Evolutionary conservation across 176 grass and related monocot genomes (phyloP), one percentile per base, ranked within the genome.

Genomic region (Luzula sylvatica): DNA sequence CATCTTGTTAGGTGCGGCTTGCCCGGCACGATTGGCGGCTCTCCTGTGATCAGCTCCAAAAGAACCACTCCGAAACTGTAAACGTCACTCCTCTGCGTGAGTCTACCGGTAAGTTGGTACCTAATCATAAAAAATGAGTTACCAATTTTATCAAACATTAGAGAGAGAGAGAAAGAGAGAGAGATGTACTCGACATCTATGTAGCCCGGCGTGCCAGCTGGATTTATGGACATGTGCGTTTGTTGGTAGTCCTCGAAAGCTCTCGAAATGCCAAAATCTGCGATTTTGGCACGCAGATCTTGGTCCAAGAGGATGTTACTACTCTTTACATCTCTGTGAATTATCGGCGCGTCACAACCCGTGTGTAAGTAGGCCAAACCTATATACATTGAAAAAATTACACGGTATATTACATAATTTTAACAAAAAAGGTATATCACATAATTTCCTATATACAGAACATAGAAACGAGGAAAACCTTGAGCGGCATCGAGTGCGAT

Each of bases 341-440:
- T 17, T 63, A 83, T 72, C 3, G 69, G 26, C 3, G 70, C 78
- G 9, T 35, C 30, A 35, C 9, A 35, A 53, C 71, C 61, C 3
- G 55, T 75, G 50, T 88, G 78, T 27, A 88, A 15, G 62, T 83
- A 83, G 38, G 78, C 84, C 58, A 88, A 2, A 1, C 73, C 75
- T 88, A 46, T 53, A 35, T 18, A 55, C 24, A 53, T n/a, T 13
- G 1, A 54, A 17, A 26, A 30, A 15, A 21, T 44, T 0, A 1
- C 23, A 20, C 32, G 41, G 23, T 38, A 7, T 3, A 35, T 14
- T 30, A 46, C 42, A 15, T n/a, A 16, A 46, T 5, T 13, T 4
- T 13, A 46, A 14, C 42, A 13, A 58, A 7, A 41, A 40, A 40
- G 18, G 23, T 21, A 21, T n/a, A n/a, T n/a, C n/a, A n/a, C 23